A percentile compares a stretch with the other conserved stretches of the same genome.
Evolutionary conservation across 192 early-diverging fungal species (phyloP).

Genomic region (Coemansia sp.): DNA sequence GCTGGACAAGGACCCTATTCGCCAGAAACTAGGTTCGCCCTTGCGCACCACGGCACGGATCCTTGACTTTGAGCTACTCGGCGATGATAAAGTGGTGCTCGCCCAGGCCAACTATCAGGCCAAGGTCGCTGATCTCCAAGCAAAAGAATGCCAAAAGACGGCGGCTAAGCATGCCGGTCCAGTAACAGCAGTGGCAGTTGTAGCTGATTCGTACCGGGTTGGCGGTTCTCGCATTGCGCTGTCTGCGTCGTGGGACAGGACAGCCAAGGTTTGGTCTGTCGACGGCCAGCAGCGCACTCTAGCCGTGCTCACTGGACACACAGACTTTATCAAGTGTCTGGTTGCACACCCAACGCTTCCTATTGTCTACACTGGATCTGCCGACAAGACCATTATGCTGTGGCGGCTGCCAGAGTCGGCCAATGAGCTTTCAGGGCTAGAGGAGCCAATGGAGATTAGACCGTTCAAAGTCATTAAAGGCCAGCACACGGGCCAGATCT

Average conservation of each 20-base stretch:
- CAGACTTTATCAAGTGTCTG: constrained; percentile 89
- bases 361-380: constrained; percentile 69
- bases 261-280: constrained; percentile 75
- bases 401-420: constrained; percentile 33
- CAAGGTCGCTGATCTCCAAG: constrained; percentile 22
- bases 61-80: constrained; percentile 30
- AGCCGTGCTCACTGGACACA: constrained; percentile 66
- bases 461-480: constrained; percentile 40
- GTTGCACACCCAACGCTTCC: constrained; percentile 37
- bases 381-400: constrained; percentile 61
- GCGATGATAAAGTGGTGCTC: constrained; percentile 22
- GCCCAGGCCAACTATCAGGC: constrained; percentile 42
- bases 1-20: constrained; percentile 33
- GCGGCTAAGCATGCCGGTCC: constrained; percentile 59
- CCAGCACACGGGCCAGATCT: constrained; percentile 45
- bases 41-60: constrained; percentile 33
- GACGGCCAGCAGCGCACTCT: constrained; percentile 64
- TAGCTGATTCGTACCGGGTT: constrained; percentile 26
- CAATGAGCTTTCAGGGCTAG: not conserved
- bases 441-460: constrained; percentile 11
- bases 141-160: not conserved
- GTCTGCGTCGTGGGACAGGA: constrained; percentile 92
- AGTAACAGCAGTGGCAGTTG: constrained; percentile 61
- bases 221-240: constrained; percentile 65
- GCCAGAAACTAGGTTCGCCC: constrained; percentile 40